Evolutionary conservation across 1,284 basidiomycete species (phyloP).

Genomic region (Pyrrhoderma lamaoense): DNA sequence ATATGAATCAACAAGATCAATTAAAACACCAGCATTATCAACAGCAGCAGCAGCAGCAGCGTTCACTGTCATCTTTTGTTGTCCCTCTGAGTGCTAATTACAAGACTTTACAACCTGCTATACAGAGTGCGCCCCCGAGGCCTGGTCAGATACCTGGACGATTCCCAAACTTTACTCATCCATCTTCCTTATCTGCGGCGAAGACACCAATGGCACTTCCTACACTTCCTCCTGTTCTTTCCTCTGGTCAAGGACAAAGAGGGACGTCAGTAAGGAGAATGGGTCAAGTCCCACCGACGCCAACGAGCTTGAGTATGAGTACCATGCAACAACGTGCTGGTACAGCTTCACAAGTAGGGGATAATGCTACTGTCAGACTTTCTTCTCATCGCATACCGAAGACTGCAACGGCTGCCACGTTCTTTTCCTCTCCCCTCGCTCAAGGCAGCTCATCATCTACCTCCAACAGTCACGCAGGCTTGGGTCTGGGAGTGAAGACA

Average conservation of each 20-base stretch:
- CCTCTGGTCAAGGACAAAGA: slow-evolving; percentile 18
- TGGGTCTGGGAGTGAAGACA: background rate
- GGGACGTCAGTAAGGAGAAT: slow-evolving; percentile 5
- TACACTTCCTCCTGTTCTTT: slow-evolving; percentile 48
- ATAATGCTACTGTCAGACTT: slow-evolving; percentile 18
- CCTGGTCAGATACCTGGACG: slow-evolving; percentile 35
- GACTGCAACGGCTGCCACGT: slow-evolving; percentile 13
- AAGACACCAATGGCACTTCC: slow-evolving; percentile 48
- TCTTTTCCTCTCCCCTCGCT: slow-evolving; percentile 1
- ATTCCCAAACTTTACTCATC: slow-evolving; percentile 24
- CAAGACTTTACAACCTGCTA: slow-evolving; percentile 50
- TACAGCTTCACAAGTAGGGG: background rate
- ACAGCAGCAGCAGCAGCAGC: background rate
- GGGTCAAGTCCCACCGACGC: slow-evolving; percentile 58
- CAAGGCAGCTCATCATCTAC: no score
- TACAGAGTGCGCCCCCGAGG: slow-evolving; percentile 68
- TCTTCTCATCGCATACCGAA: slow-evolving; percentile 18
- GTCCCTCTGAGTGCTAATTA: slow-evolving; percentile 7
- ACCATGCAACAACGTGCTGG: slow-evolving; percentile 19
- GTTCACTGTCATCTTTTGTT: background rate
- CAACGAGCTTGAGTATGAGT: slow-evolving; percentile 53
- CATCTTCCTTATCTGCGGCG: slow-evolving; percentile 29
- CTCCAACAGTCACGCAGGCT: no score
- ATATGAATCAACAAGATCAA: background rate
- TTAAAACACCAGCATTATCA: background rate